Evolutionary conservation across 2,329 filamentous ascomycete species (phyloP), one percentile per base, ranked within the genome.

Genomic region (Penicillium sp.): DNA sequence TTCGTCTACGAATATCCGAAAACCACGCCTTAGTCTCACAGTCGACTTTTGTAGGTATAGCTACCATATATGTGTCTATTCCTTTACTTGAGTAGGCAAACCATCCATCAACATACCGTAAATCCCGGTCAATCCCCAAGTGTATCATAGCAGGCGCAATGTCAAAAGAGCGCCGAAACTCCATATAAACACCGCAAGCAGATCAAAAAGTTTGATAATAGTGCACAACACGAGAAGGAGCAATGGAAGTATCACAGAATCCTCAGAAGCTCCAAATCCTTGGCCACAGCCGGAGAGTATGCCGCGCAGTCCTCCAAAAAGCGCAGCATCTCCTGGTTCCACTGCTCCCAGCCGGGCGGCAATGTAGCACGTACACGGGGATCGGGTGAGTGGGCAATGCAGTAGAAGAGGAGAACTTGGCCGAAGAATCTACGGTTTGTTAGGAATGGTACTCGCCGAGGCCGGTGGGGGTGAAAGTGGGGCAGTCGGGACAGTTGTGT

Each of bases 381-480:
- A 61, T 76, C 72, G 0, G 75, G 68, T 3, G 77, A 79, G 48
- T 78, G 73, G 2, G 76, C 72, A 53, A 79, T 77, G 55, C 76
- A 78, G 60, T 79, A 76, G 63, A 79, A 79, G 26, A 80, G 71
- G 35, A 80, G 72, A 29, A 79, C 69, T 63, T 80, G 78, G 21
- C 78, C 78, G 62, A 80, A 80, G 66, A 80, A 78, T 49, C 75
- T 78, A 35, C 11, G 51, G 30, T 17, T 11, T 23, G 17, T 30
- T 31, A 51, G 49, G 26, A 3, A 51, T 51, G 23, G 15, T 11
- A 41, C 26, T 51, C 52, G 9, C 3, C 31, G n/a, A 3, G 21
- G 5, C 3, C n/a, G 3, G 13, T 41, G 35, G 35, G 3, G 11
- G 15, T 41, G 15, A 15, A 5, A 3, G 5, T 15, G 11, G 35